A percentile compares a stretch with the other conserved stretches of the same genome.
Evolutionary conservation across 1,139 yeast species (phyloP).

Genomic region (Meyerozyma smithsonii): DNA sequence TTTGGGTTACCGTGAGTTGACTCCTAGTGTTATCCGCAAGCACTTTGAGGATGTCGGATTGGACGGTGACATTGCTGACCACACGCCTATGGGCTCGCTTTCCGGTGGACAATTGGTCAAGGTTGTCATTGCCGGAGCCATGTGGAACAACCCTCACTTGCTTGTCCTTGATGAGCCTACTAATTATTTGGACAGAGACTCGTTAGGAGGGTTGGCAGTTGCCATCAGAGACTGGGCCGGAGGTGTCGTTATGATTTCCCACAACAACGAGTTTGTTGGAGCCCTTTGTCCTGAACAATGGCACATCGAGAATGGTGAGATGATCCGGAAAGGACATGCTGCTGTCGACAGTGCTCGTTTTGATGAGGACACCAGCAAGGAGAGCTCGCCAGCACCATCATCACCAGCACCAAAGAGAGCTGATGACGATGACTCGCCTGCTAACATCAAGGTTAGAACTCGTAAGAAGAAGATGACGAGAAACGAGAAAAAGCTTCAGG

Average conservation of each 20-base stretch:
- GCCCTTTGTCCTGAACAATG: conserved; percentile 98
- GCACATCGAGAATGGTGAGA: conserved; percentile 90
- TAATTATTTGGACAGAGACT: conserved; percentile 95
- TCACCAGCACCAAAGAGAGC: conserved; percentile 42
- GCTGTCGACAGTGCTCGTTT: conserved; percentile 74
- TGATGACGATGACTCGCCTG: conserved; percentile 87
- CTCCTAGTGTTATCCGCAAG: conserved; percentile 88
- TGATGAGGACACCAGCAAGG: conserved; percentile 49
- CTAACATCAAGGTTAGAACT: conserved; percentile 85
- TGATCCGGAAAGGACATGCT: conserved; percentile 76
- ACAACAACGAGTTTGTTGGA: conserved; percentile 94
- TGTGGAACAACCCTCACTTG: conserved; percentile 99
- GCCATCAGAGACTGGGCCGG: conserved; percentile 98
- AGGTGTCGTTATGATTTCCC: conserved; percentile 98
- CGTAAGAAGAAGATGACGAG: conserved; percentile 97
- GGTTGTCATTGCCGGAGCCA: conserved; percentile 98
- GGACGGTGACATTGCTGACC: conserved; percentile 97
- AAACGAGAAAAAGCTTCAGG: conserved; percentile 88
- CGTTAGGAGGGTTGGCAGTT: conserved; percentile 93
- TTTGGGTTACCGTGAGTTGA: conserved; percentile 89
- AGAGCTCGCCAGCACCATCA: conserved; percentile 18
- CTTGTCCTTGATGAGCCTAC: conserved; percentile 98
- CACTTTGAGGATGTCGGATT: conserved; percentile 97
- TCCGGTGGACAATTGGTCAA: conserved; percentile 98
- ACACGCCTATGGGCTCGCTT: conserved; percentile 92